These are phyloP conservation scores for Yamadazyma phyllophila DNA, from an alignment of 805 yeast species.

Conservation along the genomic window DNA sequence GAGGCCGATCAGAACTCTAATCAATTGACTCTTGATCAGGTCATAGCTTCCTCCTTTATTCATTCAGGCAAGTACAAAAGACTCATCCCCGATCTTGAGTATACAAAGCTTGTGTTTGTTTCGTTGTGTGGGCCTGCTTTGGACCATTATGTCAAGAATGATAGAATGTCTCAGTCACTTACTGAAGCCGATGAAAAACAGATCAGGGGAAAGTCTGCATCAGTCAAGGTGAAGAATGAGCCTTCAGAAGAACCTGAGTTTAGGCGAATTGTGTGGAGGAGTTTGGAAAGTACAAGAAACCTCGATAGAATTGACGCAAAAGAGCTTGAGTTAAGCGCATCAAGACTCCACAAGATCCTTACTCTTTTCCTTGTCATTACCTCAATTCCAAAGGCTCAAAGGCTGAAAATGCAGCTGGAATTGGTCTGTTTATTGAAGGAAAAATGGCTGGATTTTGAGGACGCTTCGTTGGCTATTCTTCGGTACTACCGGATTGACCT, in stretches of 20 bases:
- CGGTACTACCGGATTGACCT: slow-evolving; percentile 48
- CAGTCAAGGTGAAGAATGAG: slow-evolving; percentile 1
- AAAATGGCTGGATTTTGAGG: slow-evolving; percentile 44
- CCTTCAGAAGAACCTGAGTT: slow-evolving; percentile 23
- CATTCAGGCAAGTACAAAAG: slow-evolving; percentile 41
- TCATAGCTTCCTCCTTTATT: slow-evolving; percentile 30
- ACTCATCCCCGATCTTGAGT: slow-evolving; percentile 34
- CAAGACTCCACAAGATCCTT: slow-evolving; percentile 42
- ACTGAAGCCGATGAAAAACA: slow-evolving; percentile 1
- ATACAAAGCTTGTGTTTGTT: slow-evolving; percentile 46
- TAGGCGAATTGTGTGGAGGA: slow-evolving; percentile 9
- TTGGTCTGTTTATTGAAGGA: slow-evolving; percentile 19
- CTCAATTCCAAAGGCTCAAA: slow-evolving; percentile 25
- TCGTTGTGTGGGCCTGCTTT: slow-evolving; percentile 27
- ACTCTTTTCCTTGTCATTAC: slow-evolving; percentile 49
- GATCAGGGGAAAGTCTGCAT: background rate
- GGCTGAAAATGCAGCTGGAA: slow-evolving; percentile 30
- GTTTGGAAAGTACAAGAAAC: slow-evolving; percentile 11
- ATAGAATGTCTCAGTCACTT: background rate
- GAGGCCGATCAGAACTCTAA: slow-evolving; percentile 15
- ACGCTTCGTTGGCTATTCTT: slow-evolving; percentile 44
- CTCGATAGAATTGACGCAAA: slow-evolving; percentile 46
- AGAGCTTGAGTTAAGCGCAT: slow-evolving; percentile 36
- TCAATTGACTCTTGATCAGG: slow-evolving; percentile 31
- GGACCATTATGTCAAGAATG: background rate